Evolutionary conservation across 2,329 filamentous ascomycete species (phyloP), one percentile per base, ranked within the genome.

Genomic region (Penicillium sp.): DNA sequence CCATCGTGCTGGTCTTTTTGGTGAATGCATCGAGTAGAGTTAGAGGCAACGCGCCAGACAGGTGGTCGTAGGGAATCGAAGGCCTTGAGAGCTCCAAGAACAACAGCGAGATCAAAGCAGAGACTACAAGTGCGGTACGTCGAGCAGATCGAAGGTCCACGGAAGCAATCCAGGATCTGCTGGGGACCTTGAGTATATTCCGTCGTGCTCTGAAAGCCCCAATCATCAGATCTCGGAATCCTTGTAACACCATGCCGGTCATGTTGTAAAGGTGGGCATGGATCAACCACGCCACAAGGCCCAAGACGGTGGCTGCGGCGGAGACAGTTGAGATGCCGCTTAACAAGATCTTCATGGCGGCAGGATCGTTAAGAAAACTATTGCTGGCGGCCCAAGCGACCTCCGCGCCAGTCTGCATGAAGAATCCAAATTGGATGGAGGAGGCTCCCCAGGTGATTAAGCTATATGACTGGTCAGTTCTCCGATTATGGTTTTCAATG

Each of bases 341-440:
- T 37, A 75, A 58, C 29, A 76, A 63, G 23, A 76, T 69, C 56
- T 72, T 72, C 63, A 75, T 71, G 13, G 72, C 74, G 7, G 69
- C 72, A 9, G 72, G 71, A 53, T 76, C 74, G 13, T 61, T 67
- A 11, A 74, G 59, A 56, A 77, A 68, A 58, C 68, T 76, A 55
- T 62, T 63, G 33, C 69, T 68, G 35, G 72, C 70, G 33, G 66
- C 65, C 75, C 75, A 77, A 60, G 72, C 69, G 50, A 77, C 72
- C 57, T 77, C 74, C 33, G 71, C 71, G 8, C 75, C 74, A 2
- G 75, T 77, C 55, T 76, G 72, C 50, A 75, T 60, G 57, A 73
- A 77, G 62, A 77, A 77, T 33, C 71, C 71, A 50, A 77, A 71
- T 56, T 75, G 72, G 14, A 70, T 63, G 29, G 74, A 69, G 11